Evolutionary conservation across 1,284 basidiomycete genomes (phyloP).

Genomic region (Cryptococcus wingfieldii): DNA sequence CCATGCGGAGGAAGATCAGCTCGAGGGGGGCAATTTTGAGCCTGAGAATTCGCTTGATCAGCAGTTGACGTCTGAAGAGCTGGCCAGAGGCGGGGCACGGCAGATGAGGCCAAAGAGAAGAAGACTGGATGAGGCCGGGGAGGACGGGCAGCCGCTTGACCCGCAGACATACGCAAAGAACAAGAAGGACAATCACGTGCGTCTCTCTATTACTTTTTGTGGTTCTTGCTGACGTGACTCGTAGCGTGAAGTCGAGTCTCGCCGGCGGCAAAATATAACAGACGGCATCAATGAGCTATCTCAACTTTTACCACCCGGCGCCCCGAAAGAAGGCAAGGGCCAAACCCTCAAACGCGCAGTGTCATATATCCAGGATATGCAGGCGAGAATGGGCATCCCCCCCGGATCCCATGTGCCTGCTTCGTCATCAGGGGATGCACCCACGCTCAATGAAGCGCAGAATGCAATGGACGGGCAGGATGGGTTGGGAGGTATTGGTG

Average conservation of each 20-base stretch:
- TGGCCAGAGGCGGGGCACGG: background rate
- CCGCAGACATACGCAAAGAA: constrained; percentile 27
- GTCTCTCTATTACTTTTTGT: constrained; percentile 8
- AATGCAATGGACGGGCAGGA: no score
- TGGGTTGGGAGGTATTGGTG: background rate
- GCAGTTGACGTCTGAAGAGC: background rate
- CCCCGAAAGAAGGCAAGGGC: constrained; percentile 39
- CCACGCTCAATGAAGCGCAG: no score
- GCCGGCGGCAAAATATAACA: constrained; percentile 89
- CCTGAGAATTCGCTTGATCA: background rate
- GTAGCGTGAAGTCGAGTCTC: constrained; percentile 94
- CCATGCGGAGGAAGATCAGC: background rate
- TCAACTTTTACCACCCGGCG: constrained; percentile 69
- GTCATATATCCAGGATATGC: constrained; percentile 29
- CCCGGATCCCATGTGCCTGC: no score
- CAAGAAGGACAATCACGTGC: constrained; percentile 46
- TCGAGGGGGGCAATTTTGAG: no score
- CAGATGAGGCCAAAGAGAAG: constrained; percentile 1
- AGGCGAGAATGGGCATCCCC: constrained; percentile 8
- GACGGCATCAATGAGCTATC: constrained; percentile 91
- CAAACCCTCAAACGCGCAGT: constrained; percentile 32
- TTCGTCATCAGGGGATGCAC: no score
- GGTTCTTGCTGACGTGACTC: background rate
- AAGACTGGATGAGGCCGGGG: constrained; percentile 1
- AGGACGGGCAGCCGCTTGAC: constrained; percentile 20